Base-by-base conservation (phyloP, 441 rosid genomes). In the Pelargonium fulgidum region DNA sequence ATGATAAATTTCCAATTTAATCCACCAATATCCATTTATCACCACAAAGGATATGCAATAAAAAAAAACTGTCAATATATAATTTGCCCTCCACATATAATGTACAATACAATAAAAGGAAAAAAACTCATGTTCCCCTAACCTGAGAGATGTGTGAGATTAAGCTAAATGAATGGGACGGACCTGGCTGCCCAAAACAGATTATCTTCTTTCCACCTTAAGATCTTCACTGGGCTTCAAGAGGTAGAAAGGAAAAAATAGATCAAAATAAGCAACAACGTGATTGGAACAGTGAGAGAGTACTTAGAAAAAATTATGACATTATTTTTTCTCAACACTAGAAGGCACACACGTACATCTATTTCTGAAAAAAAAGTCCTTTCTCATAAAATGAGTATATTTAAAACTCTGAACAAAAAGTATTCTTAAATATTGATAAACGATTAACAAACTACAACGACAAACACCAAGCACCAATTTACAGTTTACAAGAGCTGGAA, bases 111-210 rank as follows among this genome's bases (percentile, higher is more conserved):
- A 62, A 29, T 61, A n/a, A 44, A 17, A 61, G 4, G 9, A 56
- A 68, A 69, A 70, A 78, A 67, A 67, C 75, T 68, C 65, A 68
- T 68, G 70, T 82, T 73, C 33, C 73, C 77, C 86, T 80, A 80
- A 87, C 86, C 89, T 89, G 85, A 73, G 62, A 67, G 66, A 73
- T 73, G 56, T 65, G 39, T 41, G 39, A 2, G 45, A 59, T 33
- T 47, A 3, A 66, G 77, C 69, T 71, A 69, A 66, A 65, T 66
- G 69, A 64, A 73, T 70, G 14, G 62, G 56, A 73, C 72, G 19
- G 56, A 62, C 67, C 68, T 16, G 24, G 74, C 47, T 70, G 71
- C 70, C 75, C 76, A 41, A 64, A 75, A 65, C 22, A 16, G 69
- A 17, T 14, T 52, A 76, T 69, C 59, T 70, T 77, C 81, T 76